These are phyloP conservation scores for Solanum hybrid DNA, from an alignment of 305 asterid species.

Conservation along the genomic window DNA sequence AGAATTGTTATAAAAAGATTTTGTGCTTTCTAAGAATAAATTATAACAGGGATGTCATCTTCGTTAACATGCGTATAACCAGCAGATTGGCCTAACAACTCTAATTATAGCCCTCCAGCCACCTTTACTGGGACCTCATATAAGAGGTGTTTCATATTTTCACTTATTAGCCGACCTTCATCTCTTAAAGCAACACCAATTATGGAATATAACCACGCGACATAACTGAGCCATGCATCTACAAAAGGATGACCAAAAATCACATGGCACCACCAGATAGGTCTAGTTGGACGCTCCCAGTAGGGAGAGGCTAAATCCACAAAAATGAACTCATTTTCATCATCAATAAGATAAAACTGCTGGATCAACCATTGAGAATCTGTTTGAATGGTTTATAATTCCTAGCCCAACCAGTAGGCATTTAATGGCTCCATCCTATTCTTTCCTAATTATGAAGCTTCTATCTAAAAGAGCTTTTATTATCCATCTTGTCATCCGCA, in stretches of 20 bases:
- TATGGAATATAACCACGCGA: slow-evolving; percentile 81
- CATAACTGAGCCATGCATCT: slow-evolving; percentile 64
- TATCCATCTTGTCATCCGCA: slow-evolving; percentile 19
- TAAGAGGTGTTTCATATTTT: slow-evolving; percentile 73
- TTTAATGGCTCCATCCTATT: slow-evolving; percentile 53
- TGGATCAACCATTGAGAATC: slow-evolving; percentile 58
- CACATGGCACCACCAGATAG: slow-evolving; percentile 93
- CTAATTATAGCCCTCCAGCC: slow-evolving; percentile 82
- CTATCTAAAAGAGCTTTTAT: slow-evolving; percentile 17
- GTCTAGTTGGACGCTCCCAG: slow-evolving; percentile 84
- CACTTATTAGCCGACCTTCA: slow-evolving; percentile 80
- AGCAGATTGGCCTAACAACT: slow-evolving; percentile 83
- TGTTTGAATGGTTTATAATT: slow-evolving; percentile 49
- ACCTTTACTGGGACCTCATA: slow-evolving; percentile 94
- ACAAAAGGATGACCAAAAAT: slow-evolving; percentile 68
- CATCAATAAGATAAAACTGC: slow-evolving; percentile 35
- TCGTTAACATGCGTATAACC: slow-evolving; percentile 74
- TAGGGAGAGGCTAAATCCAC: slow-evolving; percentile 84
- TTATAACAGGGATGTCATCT: slow-evolving; percentile 76
- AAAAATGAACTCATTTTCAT: slow-evolving; percentile 69
- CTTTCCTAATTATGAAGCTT: slow-evolving; percentile 17
- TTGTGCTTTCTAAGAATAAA: slow-evolving; percentile 87
- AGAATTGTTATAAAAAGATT: slow-evolving; percentile 60
- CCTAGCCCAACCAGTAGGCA: slow-evolving; percentile 82
- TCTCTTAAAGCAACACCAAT: slow-evolving; percentile 72